These are phyloP conservation scores for Hordeum vulgare DNA, from an alignment of 176 grass and related monocot genomes.

Conservation along the genomic window DNA sequence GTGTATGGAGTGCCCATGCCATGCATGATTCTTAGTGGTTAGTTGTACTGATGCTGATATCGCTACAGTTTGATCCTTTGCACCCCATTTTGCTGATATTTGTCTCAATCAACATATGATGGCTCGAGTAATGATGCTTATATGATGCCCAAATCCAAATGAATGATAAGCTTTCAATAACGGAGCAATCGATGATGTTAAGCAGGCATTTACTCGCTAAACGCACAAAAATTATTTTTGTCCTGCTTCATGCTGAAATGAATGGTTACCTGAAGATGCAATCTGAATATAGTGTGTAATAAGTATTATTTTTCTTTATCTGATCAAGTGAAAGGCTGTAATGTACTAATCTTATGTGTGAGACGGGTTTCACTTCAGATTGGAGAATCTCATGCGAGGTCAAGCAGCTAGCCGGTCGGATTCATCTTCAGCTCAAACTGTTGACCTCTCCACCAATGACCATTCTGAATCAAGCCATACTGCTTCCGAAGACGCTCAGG, in stretches of 20 bases:
- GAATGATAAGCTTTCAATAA: background rate
- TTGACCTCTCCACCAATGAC: slow-evolving; percentile 32
- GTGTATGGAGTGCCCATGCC: background rate
- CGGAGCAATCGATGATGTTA: background rate
- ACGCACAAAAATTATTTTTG: background rate
- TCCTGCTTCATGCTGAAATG: background rate
- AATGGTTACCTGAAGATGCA: background rate
- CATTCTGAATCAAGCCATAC: slow-evolving; percentile 33
- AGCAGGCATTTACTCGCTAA: background rate
- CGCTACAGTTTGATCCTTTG: background rate
- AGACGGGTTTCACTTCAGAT: slow-evolving; percentile 84
- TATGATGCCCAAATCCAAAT: background rate
- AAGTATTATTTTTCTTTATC: background rate
- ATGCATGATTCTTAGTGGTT: slow-evolving; percentile 1
- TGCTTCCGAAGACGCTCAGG: slow-evolving; percentile 35
- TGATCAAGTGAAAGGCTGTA: background rate
- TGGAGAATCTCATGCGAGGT: slow-evolving; percentile 72
- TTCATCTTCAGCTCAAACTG: slow-evolving; percentile 41
- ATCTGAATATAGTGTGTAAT: background rate
- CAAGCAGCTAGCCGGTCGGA: slow-evolving; percentile 54
- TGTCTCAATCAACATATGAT: background rate
- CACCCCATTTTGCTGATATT: background rate
- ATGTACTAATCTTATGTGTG: background rate
- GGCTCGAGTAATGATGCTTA: background rate
- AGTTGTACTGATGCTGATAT: background rate